These are phyloP conservation scores for Penicillium soppii DNA, from an alignment of 495 filamentous ascomycete species.

Conservation along the genomic window DNA sequence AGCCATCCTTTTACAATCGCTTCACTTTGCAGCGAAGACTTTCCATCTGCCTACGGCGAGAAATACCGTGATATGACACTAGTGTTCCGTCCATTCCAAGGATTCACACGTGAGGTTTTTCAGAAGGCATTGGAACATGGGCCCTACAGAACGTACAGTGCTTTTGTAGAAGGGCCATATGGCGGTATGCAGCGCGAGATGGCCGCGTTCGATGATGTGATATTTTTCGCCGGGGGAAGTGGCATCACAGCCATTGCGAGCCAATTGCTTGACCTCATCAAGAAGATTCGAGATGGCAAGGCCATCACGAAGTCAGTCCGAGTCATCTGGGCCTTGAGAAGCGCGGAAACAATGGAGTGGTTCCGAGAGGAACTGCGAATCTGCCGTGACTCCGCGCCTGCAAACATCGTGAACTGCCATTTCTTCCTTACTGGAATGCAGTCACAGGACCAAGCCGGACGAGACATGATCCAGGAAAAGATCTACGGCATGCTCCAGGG, in stretches of 20 bases:
- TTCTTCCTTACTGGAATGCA: slow-evolving; percentile 76
- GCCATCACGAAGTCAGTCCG: slow-evolving; percentile 88
- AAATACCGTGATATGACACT: slow-evolving; percentile 83
- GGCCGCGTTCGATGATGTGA: slow-evolving; percentile 88
- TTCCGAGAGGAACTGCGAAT: slow-evolving; percentile 94
- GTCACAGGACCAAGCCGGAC: slow-evolving; percentile 55
- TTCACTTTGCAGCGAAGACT: slow-evolving; percentile 82
- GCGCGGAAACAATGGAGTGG: slow-evolving; percentile 93
- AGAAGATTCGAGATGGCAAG: slow-evolving; percentile 89
- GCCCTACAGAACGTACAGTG: slow-evolving; percentile 82
- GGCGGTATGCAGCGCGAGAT: slow-evolving; percentile 90
- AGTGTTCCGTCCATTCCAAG: slow-evolving; percentile 86
- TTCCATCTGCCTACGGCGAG: slow-evolving; percentile 83
- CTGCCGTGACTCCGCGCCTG: slow-evolving; percentile 79
- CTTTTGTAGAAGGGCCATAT: slow-evolving; percentile 91
- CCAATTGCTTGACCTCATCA: slow-evolving; percentile 86
- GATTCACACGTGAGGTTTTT: slow-evolving; percentile 81
- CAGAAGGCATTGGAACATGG: slow-evolving; percentile 75
- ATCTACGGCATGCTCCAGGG: slow-evolving; percentile 78
- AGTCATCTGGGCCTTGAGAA: slow-evolving; percentile 88
- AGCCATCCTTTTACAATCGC: slow-evolving; percentile 97
- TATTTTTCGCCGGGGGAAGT: slow-evolving; percentile 90
- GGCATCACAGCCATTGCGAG: slow-evolving; percentile 92
- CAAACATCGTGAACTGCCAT: slow-evolving; percentile 83
- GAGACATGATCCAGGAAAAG: slow-evolving; percentile 70